These are phyloP conservation scores for Phytopythium montanum DNA, from an alignment of 352 stramenopile species.

Conservation along the genomic window DNA sequence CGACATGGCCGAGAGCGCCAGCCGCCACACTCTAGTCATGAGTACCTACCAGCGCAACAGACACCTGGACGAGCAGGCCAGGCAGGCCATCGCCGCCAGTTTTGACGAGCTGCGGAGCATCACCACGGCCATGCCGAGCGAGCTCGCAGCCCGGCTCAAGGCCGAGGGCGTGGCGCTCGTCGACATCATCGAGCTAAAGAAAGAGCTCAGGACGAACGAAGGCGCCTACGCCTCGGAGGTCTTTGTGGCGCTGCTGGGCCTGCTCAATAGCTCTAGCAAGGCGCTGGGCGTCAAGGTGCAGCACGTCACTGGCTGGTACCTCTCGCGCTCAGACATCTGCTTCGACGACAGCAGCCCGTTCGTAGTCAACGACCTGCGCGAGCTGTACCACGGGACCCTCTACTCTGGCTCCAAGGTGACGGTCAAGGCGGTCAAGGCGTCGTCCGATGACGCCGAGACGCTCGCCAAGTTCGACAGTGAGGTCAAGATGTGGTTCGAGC, in stretches of 20 bases:
- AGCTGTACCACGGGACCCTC: slow-evolving; percentile 15
- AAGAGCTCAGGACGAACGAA: background rate
- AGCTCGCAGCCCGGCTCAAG: background rate
- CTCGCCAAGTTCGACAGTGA: slow-evolving; percentile 12
- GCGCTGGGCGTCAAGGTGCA: slow-evolving; percentile 1
- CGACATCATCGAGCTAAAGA: background rate
- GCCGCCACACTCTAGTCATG: slow-evolving; percentile 1
- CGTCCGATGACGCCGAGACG: slow-evolving; percentile 3
- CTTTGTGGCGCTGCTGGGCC: slow-evolving; percentile 3
- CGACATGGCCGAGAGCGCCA: slow-evolving; percentile 3
- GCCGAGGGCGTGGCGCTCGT: background rate
- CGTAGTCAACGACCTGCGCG: slow-evolving; percentile 9
- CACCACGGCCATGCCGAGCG: background rate
- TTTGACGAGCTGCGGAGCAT: background rate
- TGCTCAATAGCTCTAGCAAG: slow-evolving; percentile 11
- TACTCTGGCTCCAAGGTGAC: slow-evolving; percentile 14
- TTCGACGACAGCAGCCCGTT: slow-evolving; percentile 19
- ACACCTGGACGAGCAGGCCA: slow-evolving; percentile 3
- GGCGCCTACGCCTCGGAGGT: background rate
- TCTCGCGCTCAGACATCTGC: slow-evolving; percentile 13
- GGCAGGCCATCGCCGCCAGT: background rate
- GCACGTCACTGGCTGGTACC: slow-evolving; percentile 13
- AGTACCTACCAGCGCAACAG: background rate
- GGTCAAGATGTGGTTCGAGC: slow-evolving; percentile 14
- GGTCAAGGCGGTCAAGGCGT: slow-evolving; percentile 13